These are phyloP conservation scores for Mycena rebaudengoi DNA, from an alignment of 768 basidiomycete genomes.

Conservation along the genomic window DNA sequence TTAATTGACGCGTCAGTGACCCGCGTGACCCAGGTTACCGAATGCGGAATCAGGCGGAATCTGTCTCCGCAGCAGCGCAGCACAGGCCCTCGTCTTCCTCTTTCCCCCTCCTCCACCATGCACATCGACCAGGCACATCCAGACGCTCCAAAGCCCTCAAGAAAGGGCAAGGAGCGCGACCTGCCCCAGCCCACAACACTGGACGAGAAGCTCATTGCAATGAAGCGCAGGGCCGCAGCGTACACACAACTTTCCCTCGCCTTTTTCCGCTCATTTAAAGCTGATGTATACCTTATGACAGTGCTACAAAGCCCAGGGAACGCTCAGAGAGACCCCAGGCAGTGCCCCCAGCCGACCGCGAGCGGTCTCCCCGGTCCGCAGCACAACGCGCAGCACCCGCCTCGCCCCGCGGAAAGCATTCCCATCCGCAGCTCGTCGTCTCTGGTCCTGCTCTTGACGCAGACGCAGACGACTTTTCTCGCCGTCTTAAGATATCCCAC, in stretches of 20 bases:
- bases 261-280: background rate
- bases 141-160: slow-evolving; percentile 38
- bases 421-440: slow-evolving; percentile 42
- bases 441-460: slow-evolving; percentile 54
- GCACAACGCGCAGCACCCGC: slow-evolving; percentile 33
- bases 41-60: too few relatives aligned
- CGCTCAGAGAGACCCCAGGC: too few relatives aligned
- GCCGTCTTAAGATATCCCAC: slow-evolving; percentile 72
- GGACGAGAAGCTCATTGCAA: slow-evolving; percentile 69
- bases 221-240: slow-evolving; percentile 63
- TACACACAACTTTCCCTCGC: slow-evolving; percentile 55
- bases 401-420: too few relatives aligned
- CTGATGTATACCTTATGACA: slow-evolving; percentile 35
- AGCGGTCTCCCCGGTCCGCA: slow-evolving; percentile 35
- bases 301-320: slow-evolving; percentile 55
- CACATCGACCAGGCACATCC: slow-evolving; percentile 26
- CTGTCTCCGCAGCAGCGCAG: too few relatives aligned
- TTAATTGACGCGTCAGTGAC: too few relatives aligned
- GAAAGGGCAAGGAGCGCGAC: slow-evolving; percentile 55
- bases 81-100: too few relatives aligned
- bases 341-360: too few relatives aligned
- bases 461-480: slow-evolving; percentile 78
- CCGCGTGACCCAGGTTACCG: too few relatives aligned
- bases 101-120: slow-evolving; percentile 40
- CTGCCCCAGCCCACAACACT: slow-evolving; percentile 54